phyloP scores from a whole-genome alignment of 768 basidiomycete genomes.

The Macrocybe gigantea region DNA sequence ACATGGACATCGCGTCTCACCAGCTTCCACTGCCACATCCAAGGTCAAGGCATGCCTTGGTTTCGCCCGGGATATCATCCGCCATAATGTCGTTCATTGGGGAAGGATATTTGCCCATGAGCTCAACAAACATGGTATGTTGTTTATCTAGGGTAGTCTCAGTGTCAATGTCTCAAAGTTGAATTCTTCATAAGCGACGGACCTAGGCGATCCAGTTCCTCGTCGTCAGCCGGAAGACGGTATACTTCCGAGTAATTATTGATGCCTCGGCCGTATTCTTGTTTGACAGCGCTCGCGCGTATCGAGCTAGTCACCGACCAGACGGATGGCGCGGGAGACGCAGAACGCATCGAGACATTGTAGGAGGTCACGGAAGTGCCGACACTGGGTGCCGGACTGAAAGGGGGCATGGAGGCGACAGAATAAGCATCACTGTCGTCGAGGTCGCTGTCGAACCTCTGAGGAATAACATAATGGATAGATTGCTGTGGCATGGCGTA shows the following conservation, averaged over 20 bases:
- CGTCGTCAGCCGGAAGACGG: constrained; percentile 71
- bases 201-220: constrained; percentile 70
- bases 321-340: constrained; percentile 64
- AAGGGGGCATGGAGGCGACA: constrained; percentile 31
- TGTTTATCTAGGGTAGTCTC: constrained; percentile 49
- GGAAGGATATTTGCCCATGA: constrained; percentile 66
- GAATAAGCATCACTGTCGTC: constrained; percentile 44
- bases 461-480: constrained; percentile 8
- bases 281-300: constrained; percentile 49
- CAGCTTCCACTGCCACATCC: constrained; percentile 80
- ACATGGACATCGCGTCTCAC: constrained; percentile 28
- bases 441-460: constrained; percentile 29
- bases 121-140: constrained; percentile 54
- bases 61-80: constrained; percentile 49
- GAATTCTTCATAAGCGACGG: constrained; percentile 13
- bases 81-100: constrained; percentile 53
- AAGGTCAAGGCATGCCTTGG: constrained; percentile 64
- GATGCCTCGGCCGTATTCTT: constrained; percentile 63
- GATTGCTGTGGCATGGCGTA: constrained; percentile 4
- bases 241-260: constrained; percentile 82
- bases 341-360: constrained; percentile 55
- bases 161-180: background rate
- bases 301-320: constrained; percentile 63
- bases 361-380: constrained; percentile 51
- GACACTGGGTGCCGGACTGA: constrained; percentile 29